Evolutionary conservation across 768 basidiomycete genomes (phyloP), one percentile per base, ranked within the genome.

Genomic region (Hericium coralloides): DNA sequence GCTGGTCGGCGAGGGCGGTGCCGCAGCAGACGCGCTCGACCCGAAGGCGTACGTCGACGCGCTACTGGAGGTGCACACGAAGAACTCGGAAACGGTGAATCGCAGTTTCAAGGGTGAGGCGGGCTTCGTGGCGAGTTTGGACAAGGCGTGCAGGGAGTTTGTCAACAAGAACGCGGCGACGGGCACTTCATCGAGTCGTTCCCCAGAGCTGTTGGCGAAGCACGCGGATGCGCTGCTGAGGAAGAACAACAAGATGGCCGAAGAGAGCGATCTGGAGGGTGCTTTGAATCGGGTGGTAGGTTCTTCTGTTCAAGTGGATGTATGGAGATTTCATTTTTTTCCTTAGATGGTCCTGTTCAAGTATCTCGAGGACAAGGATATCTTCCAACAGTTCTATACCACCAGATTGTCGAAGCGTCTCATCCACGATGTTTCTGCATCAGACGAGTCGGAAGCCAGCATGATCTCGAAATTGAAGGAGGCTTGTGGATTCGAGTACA

Each of bases 391-490:
- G 17, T 98, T 95, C 79, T 98, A 99, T 74, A 89, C 88, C 15
- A 95, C 92, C 60, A 95, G 92, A 70, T 73, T 98, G 22, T 91
- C 91, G 38, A 91, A 90, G 68, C 92, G 95, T 59, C 83, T 99
- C 23, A 92, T 99, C 63, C 85, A 91, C 63, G 83, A 84, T 12
- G 84, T 89, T 2, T 98, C 93, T 12, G 91, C 92, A 7, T 98
- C 95, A 2, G 95, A 98, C 64, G 95, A 99, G 71, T 89, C 87
- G 52, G 95, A 99, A 69, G 87, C 91, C 23, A 94, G 88, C 70
- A 99, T 99, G 95, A 97, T 98, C 63, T 88, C 92, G 52, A 98
- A 97, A 72, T 72, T 99, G 64, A 98, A 97, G 76, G 94, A 95
- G 66, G 89, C 89, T 8, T 97, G 92, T 65, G 95, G 95, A 55